phyloP scores from a whole-genome alignment of 192 early-diverging fungal genomes.

The Umbelopsis isabellina region DNA sequence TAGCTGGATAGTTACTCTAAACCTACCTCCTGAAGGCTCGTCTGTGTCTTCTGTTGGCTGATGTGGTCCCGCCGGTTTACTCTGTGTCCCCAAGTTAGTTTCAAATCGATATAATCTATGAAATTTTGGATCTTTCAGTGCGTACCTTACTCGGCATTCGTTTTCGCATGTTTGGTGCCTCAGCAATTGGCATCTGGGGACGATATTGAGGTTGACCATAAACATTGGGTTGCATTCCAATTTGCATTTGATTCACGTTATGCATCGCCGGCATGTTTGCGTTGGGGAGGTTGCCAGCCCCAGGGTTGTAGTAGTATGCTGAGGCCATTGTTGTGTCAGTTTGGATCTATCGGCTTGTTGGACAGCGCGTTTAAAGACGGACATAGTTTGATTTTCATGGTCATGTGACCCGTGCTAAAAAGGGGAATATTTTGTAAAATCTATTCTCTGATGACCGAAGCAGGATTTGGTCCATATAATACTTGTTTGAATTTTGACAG shows the following conservation, averaged over 20 bases:
- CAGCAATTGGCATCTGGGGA: constrained; percentile 27
- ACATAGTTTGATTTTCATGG: no score
- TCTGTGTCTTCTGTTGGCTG: constrained; percentile 49
- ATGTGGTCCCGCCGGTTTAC: constrained; percentile 5
- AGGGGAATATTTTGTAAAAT: no score
- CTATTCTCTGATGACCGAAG: no score
- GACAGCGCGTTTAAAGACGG: no score
- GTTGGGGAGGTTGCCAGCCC: not conserved
- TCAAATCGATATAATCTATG: no score
- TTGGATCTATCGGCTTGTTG: no score
- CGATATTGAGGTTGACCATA: constrained; percentile 10
- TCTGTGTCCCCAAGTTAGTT: not conserved
- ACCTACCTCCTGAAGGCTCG: constrained; percentile 57
- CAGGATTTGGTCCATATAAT: no score
- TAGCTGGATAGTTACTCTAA: not conserved
- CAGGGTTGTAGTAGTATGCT: constrained; percentile 12
- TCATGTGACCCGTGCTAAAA: no score
- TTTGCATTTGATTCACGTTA: constrained; percentile 4
- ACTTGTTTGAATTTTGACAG: no score
- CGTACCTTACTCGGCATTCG: constrained; percentile 26
- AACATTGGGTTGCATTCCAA: constrained; percentile 2
- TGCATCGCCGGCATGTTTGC: constrained; percentile 9
- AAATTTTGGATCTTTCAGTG: not conserved
- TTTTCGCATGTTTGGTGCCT: constrained; percentile 30
- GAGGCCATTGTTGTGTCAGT: not conserved